Evolutionary conservation across 352 stramenopile species (phyloP), one percentile per base, ranked within the genome.

Genomic region (Plasmopara viticola): DNA sequence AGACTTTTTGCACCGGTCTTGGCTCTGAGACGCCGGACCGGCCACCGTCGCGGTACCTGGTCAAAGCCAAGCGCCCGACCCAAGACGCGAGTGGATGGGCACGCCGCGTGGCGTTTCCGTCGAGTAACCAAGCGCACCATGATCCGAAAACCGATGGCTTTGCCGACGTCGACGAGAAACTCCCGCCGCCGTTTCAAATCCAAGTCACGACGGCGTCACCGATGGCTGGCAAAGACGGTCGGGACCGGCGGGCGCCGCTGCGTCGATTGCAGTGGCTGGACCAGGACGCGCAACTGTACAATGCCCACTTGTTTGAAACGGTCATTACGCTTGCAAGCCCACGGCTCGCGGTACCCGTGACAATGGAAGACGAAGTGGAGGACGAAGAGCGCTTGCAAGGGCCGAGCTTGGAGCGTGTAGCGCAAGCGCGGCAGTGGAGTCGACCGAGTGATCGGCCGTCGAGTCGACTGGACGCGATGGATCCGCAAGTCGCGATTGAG

Each of bases 171-270:
- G 83, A 93, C 25, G 83, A 93, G 48, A 89, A 70, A 8, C 70
- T 91, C 4, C 83, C 83, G 0, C 74, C 78, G 4, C 83, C 83
- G n/a, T 93, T 93, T 45, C 64, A 72, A 7, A 88, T 93, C 18
- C 60, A 93, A 53, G 81, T 93, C 41, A 87, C 78, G 4, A 93
- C 78, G n/a, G n/a, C n/a, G n/a, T n/a, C n/a, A n/a, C n/a, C n/a
- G n/a, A n/a, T n/a, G n/a, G n/a, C n/a, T n/a, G n/a, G n/a, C n/a
- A n/a, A n/a, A n/a, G n/a, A n/a, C n/a, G n/a, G n/a, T n/a, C n/a
- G n/a, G n/a, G n/a, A n/a, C n/a, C n/a, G n/a, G n/a, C n/a, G n/a
- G n/a, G n/a, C n/a, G n/a, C n/a, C n/a, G 0, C 50, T 56, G 44
- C 69, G 58, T 34, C 61, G 53, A 6, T 46, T 80, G 2, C 60